A percentile compares a stretch with the other conserved stretches of the same genome.
phyloP scores from a whole-genome alignment of 768 basidiomycete species.

The Phanerodontia chrysosporium region DNA sequence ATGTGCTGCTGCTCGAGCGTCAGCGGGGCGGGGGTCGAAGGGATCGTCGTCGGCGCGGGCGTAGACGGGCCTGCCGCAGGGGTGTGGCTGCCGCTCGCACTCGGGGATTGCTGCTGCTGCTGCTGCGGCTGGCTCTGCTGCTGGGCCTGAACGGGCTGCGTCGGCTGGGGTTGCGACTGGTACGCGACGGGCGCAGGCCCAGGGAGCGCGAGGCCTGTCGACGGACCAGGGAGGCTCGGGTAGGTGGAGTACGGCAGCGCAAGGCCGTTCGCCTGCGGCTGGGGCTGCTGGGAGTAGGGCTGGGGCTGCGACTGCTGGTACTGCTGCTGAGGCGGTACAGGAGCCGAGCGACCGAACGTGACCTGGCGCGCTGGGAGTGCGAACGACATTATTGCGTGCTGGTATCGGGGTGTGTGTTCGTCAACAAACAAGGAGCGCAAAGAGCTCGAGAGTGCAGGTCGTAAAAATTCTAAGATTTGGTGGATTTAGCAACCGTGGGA shows the following conservation, averaged over 20 bases:
- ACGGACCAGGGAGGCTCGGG: conserved; percentile 40
- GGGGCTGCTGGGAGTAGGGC: conserved; percentile 37
- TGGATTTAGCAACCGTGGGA: conserved; percentile 14
- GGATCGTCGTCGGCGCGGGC: conserved; percentile 43
- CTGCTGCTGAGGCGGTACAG: conserved; percentile 28
- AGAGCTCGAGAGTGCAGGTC: not conserved
- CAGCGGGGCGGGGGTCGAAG: conserved; percentile 67
- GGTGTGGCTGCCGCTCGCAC: conserved; percentile 20
- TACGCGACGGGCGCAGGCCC: conserved; percentile 51
- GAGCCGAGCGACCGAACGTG: conserved; percentile 65
- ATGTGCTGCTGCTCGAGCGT: conserved; percentile 93
- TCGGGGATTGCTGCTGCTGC: conserved; percentile 24
- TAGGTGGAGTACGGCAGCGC: conserved; percentile 46
- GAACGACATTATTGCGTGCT: conserved; percentile 41
- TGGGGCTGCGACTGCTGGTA: conserved; percentile 40
- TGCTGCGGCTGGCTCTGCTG: conserved; percentile 15
- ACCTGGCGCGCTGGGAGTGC: conserved; percentile 76
- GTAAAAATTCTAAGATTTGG: conserved; percentile 2
- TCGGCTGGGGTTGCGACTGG: conserved; percentile 19
- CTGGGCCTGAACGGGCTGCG: conserved; percentile 1
- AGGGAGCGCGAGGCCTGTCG: conserved; percentile 44
- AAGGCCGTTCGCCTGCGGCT: conserved; percentile 44
- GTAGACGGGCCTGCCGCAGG: conserved; percentile 57
- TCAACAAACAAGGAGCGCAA: not conserved
- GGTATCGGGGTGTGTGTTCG: not conserved